Evolutionary conservation across 2,329 filamentous ascomycete species (phyloP).

Genomic region (Didymella exigua): DNA sequence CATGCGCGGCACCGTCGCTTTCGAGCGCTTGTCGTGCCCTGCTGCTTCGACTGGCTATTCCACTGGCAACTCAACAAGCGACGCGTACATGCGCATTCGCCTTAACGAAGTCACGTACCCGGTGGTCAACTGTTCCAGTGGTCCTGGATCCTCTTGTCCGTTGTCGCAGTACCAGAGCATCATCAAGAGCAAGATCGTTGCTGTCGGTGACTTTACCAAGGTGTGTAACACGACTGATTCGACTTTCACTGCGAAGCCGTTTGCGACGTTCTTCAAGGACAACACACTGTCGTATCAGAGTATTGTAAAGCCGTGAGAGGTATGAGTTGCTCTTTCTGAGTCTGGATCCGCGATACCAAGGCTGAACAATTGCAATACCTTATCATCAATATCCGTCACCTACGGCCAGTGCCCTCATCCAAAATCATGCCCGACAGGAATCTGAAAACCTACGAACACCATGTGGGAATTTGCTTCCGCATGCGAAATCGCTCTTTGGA

Average conservation of each 20-base stretch:
- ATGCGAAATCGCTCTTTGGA: not conserved
- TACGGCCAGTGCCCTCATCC: no score
- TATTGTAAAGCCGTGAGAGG: constrained; percentile 31
- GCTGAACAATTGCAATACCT: not conserved
- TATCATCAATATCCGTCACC: no score
- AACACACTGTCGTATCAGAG: constrained; percentile 30
- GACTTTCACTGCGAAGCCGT: constrained; percentile 21
- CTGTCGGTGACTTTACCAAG: constrained; percentile 57
- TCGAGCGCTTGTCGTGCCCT: constrained; percentile 65
- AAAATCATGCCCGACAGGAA: no score
- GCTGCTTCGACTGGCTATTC: constrained; percentile 2
- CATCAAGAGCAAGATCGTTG: constrained; percentile 51
- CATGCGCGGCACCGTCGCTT: constrained; percentile 69
- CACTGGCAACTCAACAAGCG: constrained; percentile 17
- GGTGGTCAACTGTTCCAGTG: constrained; percentile 60
- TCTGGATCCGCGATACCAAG: no score
- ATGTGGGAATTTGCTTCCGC: no score
- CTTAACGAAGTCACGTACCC: constrained; percentile 70
- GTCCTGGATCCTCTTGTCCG: constrained; percentile 54
- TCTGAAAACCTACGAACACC: no score
- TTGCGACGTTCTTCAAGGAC: constrained; percentile 37
- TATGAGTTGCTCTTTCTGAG: not conserved
- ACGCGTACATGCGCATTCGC: constrained; percentile 61
- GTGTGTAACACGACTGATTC: constrained; percentile 49
- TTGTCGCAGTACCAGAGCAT: constrained; percentile 44